These are phyloP conservation scores for Debaryomyces hansenii DNA, from an alignment of 805 yeast species.

Conservation along the genomic window DNA sequence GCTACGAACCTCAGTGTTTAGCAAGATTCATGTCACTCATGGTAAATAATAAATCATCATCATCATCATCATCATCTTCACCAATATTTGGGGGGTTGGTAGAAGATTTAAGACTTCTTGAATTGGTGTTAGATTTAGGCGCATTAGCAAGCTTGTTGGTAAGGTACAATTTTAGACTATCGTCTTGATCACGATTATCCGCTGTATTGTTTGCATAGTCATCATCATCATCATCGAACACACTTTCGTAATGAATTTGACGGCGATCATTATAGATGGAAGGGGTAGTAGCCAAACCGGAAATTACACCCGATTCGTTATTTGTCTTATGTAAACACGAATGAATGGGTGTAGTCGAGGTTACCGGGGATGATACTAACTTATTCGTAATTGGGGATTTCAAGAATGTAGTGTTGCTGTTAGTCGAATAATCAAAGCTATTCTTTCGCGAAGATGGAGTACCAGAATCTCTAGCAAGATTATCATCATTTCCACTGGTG, in stretches of 20 bases:
- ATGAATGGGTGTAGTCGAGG: slow-evolving; percentile 23
- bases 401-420: slow-evolving; percentile 15
- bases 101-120: background rate
- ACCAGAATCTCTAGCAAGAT: background rate
- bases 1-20: slow-evolving; percentile 13
- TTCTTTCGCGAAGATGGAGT: background rate
- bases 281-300: slow-evolving; percentile 38
- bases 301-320: background rate
- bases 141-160: background rate
- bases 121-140: background rate
- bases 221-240: slow-evolving; percentile 47
- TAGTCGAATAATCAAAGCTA: slow-evolving; percentile 1
- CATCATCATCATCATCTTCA: slow-evolving; percentile 30
- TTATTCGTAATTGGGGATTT: slow-evolving; percentile 15
- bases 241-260: slow-evolving; percentile 35
- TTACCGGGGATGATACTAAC: slow-evolving; percentile 21
- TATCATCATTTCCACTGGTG: slow-evolving; percentile 1
- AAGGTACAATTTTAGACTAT: slow-evolving; percentile 1
- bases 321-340: slow-evolving; percentile 15
- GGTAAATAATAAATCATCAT: slow-evolving; percentile 65
- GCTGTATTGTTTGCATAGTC: slow-evolving; percentile 2
- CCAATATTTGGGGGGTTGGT: slow-evolving; percentile 3
- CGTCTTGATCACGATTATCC: slow-evolving; percentile 4
- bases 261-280: slow-evolving; percentile 24
- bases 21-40: slow-evolving; percentile 72